phyloP scores from a whole-genome alignment of 495 filamentous ascomycete species.

The Hypoxylon rickii region DNA sequence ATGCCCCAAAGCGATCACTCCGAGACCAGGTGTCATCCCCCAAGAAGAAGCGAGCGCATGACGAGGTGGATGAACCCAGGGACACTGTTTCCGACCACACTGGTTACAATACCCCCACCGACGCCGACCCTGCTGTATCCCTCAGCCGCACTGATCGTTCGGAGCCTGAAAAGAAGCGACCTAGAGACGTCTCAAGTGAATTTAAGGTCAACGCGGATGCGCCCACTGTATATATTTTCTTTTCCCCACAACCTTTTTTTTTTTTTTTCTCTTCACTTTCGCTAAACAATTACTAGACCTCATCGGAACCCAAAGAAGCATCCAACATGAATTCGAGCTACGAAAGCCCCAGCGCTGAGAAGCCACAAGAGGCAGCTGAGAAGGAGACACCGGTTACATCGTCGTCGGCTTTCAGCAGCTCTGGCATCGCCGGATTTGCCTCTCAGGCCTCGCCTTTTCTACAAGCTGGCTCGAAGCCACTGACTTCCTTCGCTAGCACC shows the following conservation, averaged over 20 bases:
- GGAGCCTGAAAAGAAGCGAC: slow-evolving; percentile 62
- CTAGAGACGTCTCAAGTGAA: slow-evolving; percentile 47
- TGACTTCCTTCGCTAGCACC: slow-evolving; percentile 47
- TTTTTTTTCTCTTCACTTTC: too few species aligned
- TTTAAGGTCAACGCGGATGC: slow-evolving; percentile 14
- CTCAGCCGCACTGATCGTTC: slow-evolving; percentile 48
- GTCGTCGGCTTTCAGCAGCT: slow-evolving; percentile 33
- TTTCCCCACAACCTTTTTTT: too few species aligned
- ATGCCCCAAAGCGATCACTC: slow-evolving; percentile 42
- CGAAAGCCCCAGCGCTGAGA: slow-evolving; percentile 9
- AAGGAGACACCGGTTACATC: slow-evolving; percentile 24
- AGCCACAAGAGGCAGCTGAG: background rate
- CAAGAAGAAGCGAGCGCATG: slow-evolving; percentile 62
- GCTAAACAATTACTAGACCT: slow-evolving; percentile 6
- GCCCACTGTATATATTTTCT: slow-evolving; percentile 11
- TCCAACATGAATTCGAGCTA: slow-evolving; percentile 7
- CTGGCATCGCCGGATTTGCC: slow-evolving; percentile 37
- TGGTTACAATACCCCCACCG: slow-evolving; percentile 46
- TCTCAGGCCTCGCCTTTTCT: slow-evolving; percentile 38
- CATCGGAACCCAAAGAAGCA: slow-evolving; percentile 2
- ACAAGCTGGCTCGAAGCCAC: slow-evolving; percentile 33
- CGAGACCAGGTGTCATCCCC: slow-evolving; percentile 55
- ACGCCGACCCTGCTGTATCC: slow-evolving; percentile 29
- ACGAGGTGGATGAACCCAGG: slow-evolving; percentile 51
- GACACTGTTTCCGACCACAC: slow-evolving; percentile 36